Evolutionary conservation across 2,329 filamentous ascomycete species (phyloP).

Genomic region (Scolecobasidium constrictum): DNA sequence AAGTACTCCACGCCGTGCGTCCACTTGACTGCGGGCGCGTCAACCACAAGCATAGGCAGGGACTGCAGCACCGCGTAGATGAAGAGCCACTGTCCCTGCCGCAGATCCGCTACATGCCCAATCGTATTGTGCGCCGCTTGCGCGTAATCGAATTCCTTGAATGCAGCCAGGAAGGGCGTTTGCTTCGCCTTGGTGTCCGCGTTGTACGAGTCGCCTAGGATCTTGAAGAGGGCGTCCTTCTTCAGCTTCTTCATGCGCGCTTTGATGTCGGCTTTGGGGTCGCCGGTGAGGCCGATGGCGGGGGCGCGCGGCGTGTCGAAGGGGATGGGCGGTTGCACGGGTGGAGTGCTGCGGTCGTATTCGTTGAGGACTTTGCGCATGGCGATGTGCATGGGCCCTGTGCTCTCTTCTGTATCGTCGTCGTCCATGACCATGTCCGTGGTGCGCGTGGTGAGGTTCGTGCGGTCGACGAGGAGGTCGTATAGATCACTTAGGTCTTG

Average conservation of each 20-base stretch:
- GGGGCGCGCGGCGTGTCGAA: conserved; percentile 80
- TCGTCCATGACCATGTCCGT: conserved; percentile 55
- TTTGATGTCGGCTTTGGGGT: conserved; percentile 67
- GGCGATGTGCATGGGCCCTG: conserved; percentile 52
- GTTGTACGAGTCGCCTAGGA: conserved; percentile 76
- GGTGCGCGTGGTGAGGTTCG: conserved; percentile 64
- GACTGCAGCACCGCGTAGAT: conserved; percentile 69
- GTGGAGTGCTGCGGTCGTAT: conserved; percentile 80
- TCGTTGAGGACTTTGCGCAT: conserved; percentile 73
- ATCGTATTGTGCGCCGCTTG: conserved; percentile 54
- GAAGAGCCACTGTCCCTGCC: conserved; percentile 72
- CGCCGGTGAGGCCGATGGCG: conserved; percentile 52
- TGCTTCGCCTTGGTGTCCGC: conserved; percentile 50
- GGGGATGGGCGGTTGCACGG: conserved; percentile 81
- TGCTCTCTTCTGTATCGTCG: conserved; percentile 35
- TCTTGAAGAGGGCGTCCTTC: conserved; percentile 62
- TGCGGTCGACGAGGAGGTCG: conserved; percentile 76
- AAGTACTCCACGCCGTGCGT: conserved; percentile 72
- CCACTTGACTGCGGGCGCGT: conserved; percentile 58
- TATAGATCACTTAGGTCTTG: conserved; percentile 78
- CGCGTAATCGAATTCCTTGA: conserved; percentile 59
- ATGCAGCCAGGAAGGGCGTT: conserved; percentile 57
- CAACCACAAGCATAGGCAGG: conserved; percentile 65
- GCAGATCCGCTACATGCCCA: conserved; percentile 58
- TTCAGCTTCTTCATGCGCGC: conserved; percentile 62